Base-by-base conservation (phyloP, 2,329 filamentous ascomycete genomes). In the Pestalotiopsis sp. region DNA sequence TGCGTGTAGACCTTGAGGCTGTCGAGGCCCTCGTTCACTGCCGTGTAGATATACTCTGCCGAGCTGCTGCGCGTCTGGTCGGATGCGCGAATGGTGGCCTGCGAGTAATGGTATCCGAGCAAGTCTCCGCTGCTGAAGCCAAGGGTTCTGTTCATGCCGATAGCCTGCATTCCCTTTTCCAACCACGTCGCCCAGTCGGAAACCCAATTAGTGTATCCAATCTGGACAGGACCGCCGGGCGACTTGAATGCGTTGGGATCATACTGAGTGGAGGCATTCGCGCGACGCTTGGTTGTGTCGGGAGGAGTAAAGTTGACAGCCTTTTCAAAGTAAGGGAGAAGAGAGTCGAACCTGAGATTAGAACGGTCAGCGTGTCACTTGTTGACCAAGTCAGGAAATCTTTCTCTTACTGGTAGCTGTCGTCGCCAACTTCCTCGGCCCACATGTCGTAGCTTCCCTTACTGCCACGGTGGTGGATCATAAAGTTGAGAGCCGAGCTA, bases 121-220 rank as follows among this genome's bases (percentile, higher is more conserved):
- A 87, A 73, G 3, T 72, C 72, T n/a, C 85, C 84, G 45, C 76
- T 77, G 68, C 81, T 80, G 70, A 84, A 83, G 20, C 80, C 83
- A 3, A 74, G 31, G 1, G 75, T 75, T 1, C 70, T 63, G 12
- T 75, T 70, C 39, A 86, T 74, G 0, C 84, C 84, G n/a, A 85
- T 77, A 0, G 77, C 77, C 31, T 81, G 70, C 67, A 86, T 75
- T 1, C 78, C 83, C 9, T 73, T 71, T 11, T 72, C 74, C 72
- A 78, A 78, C 80, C 80, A 84, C 11, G 78, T 81, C 6, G 78
- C 76, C 41, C 82, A 82, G 0, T 80, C 73, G 69, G 78, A 75
- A 2, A 77, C 81, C 59, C 77, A 85, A 65, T 83, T 82, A 1
- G 79, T 69, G 68, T 80, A 85, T 0, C 81, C 80, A 2, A 85